These are phyloP conservation scores for Hygrocybe coccinea DNA, from an alignment of 768 basidiomycete species.

Conservation along the genomic window DNA sequence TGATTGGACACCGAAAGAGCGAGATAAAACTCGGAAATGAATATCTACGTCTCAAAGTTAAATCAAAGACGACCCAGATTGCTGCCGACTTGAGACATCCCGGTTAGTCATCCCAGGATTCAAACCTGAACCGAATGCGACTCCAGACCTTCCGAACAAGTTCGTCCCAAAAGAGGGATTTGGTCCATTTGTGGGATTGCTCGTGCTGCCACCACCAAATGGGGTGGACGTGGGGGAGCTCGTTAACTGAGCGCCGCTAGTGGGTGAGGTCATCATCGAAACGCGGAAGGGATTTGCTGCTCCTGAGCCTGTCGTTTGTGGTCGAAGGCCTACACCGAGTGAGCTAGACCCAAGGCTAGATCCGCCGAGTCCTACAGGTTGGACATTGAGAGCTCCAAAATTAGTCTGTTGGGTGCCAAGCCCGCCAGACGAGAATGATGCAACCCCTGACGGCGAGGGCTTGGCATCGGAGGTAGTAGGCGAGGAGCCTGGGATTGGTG, in stretches of 20 bases:
- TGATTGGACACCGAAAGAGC: too few relatives aligned
- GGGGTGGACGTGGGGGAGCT: not conserved
- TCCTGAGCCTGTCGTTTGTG: slow-evolving; percentile 57
- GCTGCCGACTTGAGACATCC: slow-evolving; percentile 25
- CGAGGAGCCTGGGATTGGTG: slow-evolving; percentile 62
- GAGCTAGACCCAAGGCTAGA: slow-evolving; percentile 26
- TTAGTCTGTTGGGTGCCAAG: slow-evolving; percentile 10
- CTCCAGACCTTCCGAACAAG: slow-evolving; percentile 16
- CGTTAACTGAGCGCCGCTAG: not conserved
- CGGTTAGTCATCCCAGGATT: slow-evolving; percentile 15
- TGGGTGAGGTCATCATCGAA: slow-evolving; percentile 36
- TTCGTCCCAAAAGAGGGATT: slow-evolving; percentile 11
- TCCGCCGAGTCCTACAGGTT: slow-evolving; percentile 39
- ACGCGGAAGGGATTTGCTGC: slow-evolving; percentile 63
- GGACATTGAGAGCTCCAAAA: slow-evolving; percentile 27
- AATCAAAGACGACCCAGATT: slow-evolving; percentile 44
- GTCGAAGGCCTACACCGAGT: slow-evolving; percentile 47
- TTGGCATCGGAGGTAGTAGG: slow-evolving; percentile 42
- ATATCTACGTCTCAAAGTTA: slow-evolving; percentile 22
- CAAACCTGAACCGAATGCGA: slow-evolving; percentile 23
- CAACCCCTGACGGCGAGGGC: slow-evolving; percentile 5
- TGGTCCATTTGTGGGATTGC: not conserved
- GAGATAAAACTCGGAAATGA: too few relatives aligned
- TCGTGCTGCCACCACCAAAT: not conserved
- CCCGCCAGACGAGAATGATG: slow-evolving; percentile 7